phyloP scores from a whole-genome alignment of 78 protist species.

The Dictyostelium citrinum region DNA sequence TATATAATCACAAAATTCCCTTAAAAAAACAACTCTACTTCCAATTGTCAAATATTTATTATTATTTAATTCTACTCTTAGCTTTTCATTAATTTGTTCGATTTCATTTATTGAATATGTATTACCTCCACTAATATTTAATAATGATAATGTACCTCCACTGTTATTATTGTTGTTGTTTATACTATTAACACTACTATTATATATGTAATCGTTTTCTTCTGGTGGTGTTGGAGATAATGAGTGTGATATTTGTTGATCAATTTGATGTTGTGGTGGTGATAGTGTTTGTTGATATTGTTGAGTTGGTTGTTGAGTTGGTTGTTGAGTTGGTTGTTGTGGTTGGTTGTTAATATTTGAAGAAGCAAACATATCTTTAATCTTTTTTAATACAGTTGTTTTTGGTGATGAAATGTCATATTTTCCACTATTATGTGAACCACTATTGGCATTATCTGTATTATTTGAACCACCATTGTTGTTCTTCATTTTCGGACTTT shows the following conservation, averaged over 20 bases:
- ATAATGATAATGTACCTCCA: neutral
- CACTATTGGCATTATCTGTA: neutral
- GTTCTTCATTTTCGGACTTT: neutral
- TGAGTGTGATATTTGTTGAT: neutral
- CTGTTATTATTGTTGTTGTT: neutral
- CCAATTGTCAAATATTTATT: neutral
- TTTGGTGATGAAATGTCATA: constrained; percentile 63
- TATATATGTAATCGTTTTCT: neutral
- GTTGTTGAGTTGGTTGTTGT: neutral
- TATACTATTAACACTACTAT: neutral
- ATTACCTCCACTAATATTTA: neutral
- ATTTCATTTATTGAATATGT: constrained; percentile 4
- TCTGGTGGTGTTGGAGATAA: neutral
- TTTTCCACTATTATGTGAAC: neutral
- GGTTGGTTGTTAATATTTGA: neutral
- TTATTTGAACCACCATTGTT: neutral
- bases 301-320: neutral
- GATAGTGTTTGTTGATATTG: neutral
- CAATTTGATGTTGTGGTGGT: neutral
- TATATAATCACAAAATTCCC: constrained; percentile 27
- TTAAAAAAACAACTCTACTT: neutral
- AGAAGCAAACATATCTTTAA: constrained; percentile 68
- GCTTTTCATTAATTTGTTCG: neutral
- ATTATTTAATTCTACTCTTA: neutral
- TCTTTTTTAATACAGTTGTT: constrained; percentile 51